A percentile compares a stretch with the other conserved stretches of the same genome.
phyloP scores from a whole-genome alignment of 2,329 filamentous ascomycete species.

The Ophiostoma angusticollis region DNA sequence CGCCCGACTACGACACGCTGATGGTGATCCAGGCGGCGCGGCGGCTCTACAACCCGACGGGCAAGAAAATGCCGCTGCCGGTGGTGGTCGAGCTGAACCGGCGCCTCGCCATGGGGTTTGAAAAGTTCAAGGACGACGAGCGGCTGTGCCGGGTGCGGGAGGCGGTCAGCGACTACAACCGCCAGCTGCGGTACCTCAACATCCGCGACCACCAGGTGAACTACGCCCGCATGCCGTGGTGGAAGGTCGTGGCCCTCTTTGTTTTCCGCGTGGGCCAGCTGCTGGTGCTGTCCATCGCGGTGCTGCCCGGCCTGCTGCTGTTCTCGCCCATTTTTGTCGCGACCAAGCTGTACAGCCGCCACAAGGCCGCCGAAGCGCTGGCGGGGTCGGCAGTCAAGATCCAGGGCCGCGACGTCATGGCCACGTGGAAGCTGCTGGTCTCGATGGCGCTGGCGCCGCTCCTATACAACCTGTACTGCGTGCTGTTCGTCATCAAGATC shows the following conservation, averaged over 20 bases:
- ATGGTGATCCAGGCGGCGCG: slow-evolving; percentile 95
- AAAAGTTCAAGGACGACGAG: slow-evolving; percentile 80
- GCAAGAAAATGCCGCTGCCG: slow-evolving; percentile 83
- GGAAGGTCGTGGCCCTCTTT: slow-evolving; percentile 62
- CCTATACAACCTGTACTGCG: slow-evolving; percentile 71
- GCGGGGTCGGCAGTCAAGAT: slow-evolving; percentile 82
- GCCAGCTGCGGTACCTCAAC: slow-evolving; percentile 69
- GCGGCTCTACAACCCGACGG: slow-evolving; percentile 84
- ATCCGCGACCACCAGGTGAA: slow-evolving; percentile 90
- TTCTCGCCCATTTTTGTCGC: slow-evolving; percentile 82
- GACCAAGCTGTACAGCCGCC: slow-evolving; percentile 67
- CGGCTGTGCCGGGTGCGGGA: slow-evolving; percentile 65
- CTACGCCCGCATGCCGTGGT: slow-evolving; percentile 72
- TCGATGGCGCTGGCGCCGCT: slow-evolving; percentile 70
- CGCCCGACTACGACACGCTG: slow-evolving; percentile 88
- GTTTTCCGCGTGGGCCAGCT: slow-evolving; percentile 74
- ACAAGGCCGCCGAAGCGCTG: slow-evolving; percentile 72
- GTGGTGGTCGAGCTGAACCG: slow-evolving; percentile 91
- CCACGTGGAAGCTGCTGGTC: slow-evolving; percentile 89
- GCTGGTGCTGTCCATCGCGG: slow-evolving; percentile 60
- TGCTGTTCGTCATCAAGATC: slow-evolving; percentile 61
- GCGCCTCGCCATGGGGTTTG: slow-evolving; percentile 80
- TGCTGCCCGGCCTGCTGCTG: slow-evolving; percentile 73
- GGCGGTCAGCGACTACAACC: slow-evolving; percentile 75
- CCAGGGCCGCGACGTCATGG: slow-evolving; percentile 77